These are phyloP conservation scores for Gossypium bickii DNA, from an alignment of 345 rosid genomes.

Conservation along the genomic window DNA sequence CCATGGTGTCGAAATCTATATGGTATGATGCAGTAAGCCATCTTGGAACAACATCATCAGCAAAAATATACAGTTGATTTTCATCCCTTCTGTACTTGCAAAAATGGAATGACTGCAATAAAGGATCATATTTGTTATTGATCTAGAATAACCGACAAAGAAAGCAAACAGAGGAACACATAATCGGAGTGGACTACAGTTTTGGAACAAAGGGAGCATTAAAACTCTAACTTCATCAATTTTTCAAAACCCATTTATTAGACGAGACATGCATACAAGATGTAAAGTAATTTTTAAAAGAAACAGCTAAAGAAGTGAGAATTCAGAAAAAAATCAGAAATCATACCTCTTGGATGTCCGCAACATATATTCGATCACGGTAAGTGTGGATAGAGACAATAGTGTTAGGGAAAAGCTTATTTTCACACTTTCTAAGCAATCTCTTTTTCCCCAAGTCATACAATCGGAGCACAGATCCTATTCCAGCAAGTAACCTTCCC, in stretches of 20 bases:
- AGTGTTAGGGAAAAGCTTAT: constrained; percentile 86
- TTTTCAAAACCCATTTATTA: background rate
- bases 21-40: constrained; percentile 95
- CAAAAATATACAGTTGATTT: constrained; percentile 91
- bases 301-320: background rate
- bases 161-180: background rate
- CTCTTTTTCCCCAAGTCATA: constrained; percentile 93
- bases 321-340: background rate
- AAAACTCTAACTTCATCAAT: background rate
- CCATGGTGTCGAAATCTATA: constrained; percentile 92
- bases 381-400: constrained; percentile 74
- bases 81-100: constrained; percentile 99
- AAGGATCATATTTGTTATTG: constrained; percentile 4
- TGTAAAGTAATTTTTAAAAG: background rate
- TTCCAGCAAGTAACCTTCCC: constrained; percentile 90
- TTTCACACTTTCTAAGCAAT: constrained; percentile 91
- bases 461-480: constrained; percentile 80
- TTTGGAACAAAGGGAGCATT: background rate
- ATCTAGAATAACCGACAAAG: background rate
- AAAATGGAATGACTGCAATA: constrained; percentile 87
- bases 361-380: constrained; percentile 90
- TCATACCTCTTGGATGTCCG: constrained; percentile 93
- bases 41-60: constrained; percentile 92
- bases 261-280: background rate
- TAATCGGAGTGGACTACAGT: background rate